Evolutionary conservation across 2,329 filamentous ascomycete genomes (phyloP).

Genomic region (Arthrobotrys musiformis): DNA sequence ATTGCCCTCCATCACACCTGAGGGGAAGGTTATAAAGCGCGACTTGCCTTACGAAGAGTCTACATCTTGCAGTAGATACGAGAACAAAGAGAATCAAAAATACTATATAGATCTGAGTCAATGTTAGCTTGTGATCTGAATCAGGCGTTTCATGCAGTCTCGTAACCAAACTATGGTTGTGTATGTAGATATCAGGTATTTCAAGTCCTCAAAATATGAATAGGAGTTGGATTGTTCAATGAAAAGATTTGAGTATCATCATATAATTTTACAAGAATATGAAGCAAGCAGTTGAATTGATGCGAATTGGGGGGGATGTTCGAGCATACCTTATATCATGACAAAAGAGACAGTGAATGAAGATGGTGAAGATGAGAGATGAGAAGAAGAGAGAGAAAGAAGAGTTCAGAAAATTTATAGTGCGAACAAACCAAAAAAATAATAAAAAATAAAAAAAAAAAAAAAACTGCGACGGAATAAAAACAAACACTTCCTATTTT

Average conservation of each 20-base stretch:
- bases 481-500: constrained; percentile 29
- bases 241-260: constrained; percentile 63
- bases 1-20: too few species aligned
- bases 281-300: constrained; percentile 9
- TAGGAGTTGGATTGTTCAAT: constrained; percentile 66
- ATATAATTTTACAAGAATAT: constrained; percentile 42
- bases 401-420: constrained; percentile 54
- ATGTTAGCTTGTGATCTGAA: not conserved
- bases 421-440: constrained; percentile 46
- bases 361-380: not conserved
- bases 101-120: not conserved
- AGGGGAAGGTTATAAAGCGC: not conserved
- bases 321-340: constrained; percentile 12
- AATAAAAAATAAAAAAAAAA: not conserved
- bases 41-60: constrained; percentile 60
- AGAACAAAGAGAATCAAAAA: not conserved
- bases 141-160: constrained; percentile 3
- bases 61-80: constrained; percentile 1
- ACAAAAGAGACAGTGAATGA: not conserved
- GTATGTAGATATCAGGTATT: too few species aligned
- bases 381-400: constrained; percentile 19
- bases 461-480: not conserved
- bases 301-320: not conserved
- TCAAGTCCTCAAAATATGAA: constrained; percentile 59
- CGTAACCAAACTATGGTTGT: too few species aligned